Evolutionary conservation across 345 rosid species (phyloP).

Genomic region (Trapa incisa): DNA sequence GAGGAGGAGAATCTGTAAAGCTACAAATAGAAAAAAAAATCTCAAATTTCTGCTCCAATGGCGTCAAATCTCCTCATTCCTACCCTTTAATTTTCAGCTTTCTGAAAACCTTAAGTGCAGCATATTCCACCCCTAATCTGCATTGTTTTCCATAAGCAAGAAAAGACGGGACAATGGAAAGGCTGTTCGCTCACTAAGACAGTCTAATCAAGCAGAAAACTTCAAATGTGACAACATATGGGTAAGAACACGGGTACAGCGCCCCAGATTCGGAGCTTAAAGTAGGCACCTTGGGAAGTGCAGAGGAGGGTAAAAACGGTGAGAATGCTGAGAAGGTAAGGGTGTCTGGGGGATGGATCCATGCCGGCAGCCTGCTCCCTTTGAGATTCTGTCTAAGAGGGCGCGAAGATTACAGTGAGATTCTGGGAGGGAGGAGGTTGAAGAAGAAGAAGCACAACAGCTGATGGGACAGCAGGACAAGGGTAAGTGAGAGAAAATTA

Average conservation of each 20-base stretch:
- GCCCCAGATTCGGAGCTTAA: not conserved
- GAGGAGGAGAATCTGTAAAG: not conserved
- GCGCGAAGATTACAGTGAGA: not conserved
- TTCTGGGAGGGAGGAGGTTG: not conserved
- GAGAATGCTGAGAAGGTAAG: not conserved
- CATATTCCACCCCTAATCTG: not conserved
- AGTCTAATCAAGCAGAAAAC: not conserved
- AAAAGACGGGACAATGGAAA: not conserved
- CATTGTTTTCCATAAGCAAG: not conserved
- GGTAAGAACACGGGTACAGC: not conserved
- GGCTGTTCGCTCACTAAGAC: not conserved
- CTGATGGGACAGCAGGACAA: conserved; percentile 2
- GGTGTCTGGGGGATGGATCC: not conserved
- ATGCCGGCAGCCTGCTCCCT: not conserved
- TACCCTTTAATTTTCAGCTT: not conserved
- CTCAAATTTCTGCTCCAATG: not conserved
- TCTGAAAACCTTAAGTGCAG: not conserved
- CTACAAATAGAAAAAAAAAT: not conserved
- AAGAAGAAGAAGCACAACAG: not conserved
- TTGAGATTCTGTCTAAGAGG: not conserved
- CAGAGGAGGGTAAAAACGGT: not conserved
- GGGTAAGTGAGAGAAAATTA: not conserved
- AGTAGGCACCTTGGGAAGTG: not conserved
- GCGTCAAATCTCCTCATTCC: not conserved
- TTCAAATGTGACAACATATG: not conserved